Evolutionary conservation across 805 yeast species (phyloP), one percentile per base, ranked within the genome.

Genomic region (Jamesozyma lodderae): DNA sequence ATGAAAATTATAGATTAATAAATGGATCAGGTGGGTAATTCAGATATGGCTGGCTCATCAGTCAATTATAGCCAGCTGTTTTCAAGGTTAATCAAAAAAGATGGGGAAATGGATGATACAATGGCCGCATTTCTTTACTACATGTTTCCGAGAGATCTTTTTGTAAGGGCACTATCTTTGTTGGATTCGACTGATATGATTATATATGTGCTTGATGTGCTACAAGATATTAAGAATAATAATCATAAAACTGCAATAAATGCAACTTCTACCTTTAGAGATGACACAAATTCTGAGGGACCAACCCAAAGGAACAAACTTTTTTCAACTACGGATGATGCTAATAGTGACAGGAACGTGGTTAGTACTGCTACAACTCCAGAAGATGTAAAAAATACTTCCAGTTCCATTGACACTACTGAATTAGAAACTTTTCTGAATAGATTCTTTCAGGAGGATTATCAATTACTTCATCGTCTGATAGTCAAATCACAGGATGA

Each of bases 131-230:
- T 60, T 21, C 40, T 60, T 8, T 52, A 55, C 34, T 58, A 55
- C 34, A 37, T 58, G 37, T 57, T 56, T 27, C 62, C 63, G 1
- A 38, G 53, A 27, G 63, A 59, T 14, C 39, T 58, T 14, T 57
- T 58, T 34, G 51, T 61, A 8, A 46, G 55, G 29, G 63, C 63
- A 4, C 37, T 61, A 11, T 61, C 66, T 0, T 38, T 61, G 14
- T 31, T 61, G 11, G 66, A 61, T 16, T 55, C 64, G 4, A 42
- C 42, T 23, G 52, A 58, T 35, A 51, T 59, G 58, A 57, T 61
- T 33, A 50, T 61, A 10, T 61, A 61, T 40, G 35, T 51, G 7
- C 42, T 52, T 3, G 51, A 50, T 15, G 22, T 16, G 22, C 6
- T 6, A n/a, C 11, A 21, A 13, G 8, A 13, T 18, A 24, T 4